A percentile compares a stretch with the other conserved stretches of the same genome.
Evolutionary conservation across 1,139 yeast species (phyloP).

Genomic region (Scheffersomyces quercinus): DNA sequence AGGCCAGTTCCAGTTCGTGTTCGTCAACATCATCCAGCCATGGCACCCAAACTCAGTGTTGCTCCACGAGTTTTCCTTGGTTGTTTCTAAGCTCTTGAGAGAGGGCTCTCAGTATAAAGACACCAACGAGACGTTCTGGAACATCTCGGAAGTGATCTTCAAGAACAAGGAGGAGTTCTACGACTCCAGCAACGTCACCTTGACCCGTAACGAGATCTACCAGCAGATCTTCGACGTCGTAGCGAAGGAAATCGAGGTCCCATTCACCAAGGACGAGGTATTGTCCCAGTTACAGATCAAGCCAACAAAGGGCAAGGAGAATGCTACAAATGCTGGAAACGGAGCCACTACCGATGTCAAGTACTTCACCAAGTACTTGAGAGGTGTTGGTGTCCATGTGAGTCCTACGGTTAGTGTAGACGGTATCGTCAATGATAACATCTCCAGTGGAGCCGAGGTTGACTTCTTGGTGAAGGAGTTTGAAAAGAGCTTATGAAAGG

Average conservation of each 20-base stretch:
- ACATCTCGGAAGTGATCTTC: conserved; percentile 57
- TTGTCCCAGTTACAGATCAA: conserved; percentile 32
- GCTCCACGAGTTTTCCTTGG: conserved; percentile 72
- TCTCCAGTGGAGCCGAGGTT: conserved; percentile 40
- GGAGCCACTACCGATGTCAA: conserved; percentile 62
- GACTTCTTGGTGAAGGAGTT: conserved; percentile 35
- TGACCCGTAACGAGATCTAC: conserved; percentile 59
- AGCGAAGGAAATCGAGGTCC: conserved; percentile 29
- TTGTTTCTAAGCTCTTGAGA: conserved; percentile 61
- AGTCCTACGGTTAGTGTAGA: conserved; percentile 81
- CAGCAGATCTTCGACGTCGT: conserved; percentile 56
- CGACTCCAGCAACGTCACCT: conserved; percentile 59
- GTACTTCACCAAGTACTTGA: conserved; percentile 68
- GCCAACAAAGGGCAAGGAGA: conserved; percentile 18
- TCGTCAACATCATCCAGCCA: conserved; percentile 75
- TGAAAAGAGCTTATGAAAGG: conserved; percentile 12
- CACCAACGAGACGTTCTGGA: conserved; percentile 55
- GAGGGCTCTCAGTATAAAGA: conserved; percentile 20
- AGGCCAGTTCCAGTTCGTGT: conserved; percentile 54
- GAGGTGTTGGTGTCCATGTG: conserved; percentile 80
- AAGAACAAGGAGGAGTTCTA: conserved; percentile 53
- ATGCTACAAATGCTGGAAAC: conserved; percentile 58
- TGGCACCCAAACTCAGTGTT: conserved; percentile 80
- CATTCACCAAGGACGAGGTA: conserved; percentile 38
- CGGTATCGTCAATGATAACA: conserved; percentile 52